Evolutionary conservation across 2,329 filamentous ascomycete genomes (phyloP).

Genomic region (Alternaria brassicicola): DNA sequence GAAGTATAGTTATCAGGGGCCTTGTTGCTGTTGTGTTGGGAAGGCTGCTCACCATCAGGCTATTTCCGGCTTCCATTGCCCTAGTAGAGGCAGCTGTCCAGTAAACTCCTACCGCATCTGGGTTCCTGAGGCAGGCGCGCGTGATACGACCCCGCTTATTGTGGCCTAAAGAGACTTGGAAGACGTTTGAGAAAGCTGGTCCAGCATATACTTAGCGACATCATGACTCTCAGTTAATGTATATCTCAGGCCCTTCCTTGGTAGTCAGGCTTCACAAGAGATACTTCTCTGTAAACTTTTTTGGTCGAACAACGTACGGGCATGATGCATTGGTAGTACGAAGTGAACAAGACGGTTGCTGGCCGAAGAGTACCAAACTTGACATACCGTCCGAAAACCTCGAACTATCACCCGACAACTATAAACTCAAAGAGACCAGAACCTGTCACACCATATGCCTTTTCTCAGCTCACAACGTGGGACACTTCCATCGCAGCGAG

Average conservation of each 20-base stretch:
- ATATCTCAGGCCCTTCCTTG: background rate
- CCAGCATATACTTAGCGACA: background rate
- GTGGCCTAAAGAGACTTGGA: background rate
- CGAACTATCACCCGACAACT: background rate
- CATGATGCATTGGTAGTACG: background rate
- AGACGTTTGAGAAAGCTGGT: background rate
- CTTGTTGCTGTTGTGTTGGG: too few relatives aligned
- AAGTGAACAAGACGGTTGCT: background rate
- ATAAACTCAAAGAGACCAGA: background rate
- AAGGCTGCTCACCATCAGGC: too few relatives aligned
- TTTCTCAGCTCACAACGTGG: background rate
- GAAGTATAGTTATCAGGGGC: too few relatives aligned
- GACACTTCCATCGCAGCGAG: too few relatives aligned
- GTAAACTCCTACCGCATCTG: too few relatives aligned
- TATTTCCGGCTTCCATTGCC: too few relatives aligned
- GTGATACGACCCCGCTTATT: background rate
- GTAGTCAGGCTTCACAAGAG: background rate
- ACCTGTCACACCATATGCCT: background rate
- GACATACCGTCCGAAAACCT: background rate
- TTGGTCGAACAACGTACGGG: background rate
- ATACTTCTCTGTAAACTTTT: fast-evolving
- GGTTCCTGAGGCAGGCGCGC: background rate
- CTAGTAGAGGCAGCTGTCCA: too few relatives aligned
- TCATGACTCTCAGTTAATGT: background rate
- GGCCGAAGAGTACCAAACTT: background rate